Conservation (phyloP, 148 eudicot species). For the Rhododendron griersonianum region DNA sequence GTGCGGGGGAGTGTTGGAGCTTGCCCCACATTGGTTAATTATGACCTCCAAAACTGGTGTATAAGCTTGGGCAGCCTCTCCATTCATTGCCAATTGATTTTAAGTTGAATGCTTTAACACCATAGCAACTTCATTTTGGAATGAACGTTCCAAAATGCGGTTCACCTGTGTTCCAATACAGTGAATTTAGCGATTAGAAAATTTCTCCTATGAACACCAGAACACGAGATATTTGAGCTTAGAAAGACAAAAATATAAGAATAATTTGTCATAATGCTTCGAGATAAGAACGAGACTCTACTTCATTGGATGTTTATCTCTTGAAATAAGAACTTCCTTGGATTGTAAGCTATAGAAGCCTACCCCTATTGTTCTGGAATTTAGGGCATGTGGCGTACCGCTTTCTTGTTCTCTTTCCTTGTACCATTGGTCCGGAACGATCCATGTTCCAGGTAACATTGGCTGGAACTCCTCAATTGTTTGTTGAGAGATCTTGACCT, state of each 20-base stretch:
- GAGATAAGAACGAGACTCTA: not conserved
- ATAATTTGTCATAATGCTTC: not conserved
- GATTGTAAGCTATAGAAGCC: not conserved
- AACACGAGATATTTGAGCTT: not conserved
- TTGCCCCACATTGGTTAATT: not conserved
- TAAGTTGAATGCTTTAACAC: not conserved
- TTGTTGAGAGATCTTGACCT: not conserved
- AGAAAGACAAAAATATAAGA: not conserved
- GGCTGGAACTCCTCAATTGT: not conserved
- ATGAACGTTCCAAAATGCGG: not conserved
- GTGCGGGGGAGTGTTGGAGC: not conserved
- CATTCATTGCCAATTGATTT: not conserved
- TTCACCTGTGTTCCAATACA: not conserved
- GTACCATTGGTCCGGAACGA: not conserved
- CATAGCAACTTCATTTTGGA: not conserved
- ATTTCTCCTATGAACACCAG: not conserved
- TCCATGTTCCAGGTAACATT: not conserved
- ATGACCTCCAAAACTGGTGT: not conserved
- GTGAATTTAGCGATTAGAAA: not conserved
- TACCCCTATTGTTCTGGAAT: not conserved
- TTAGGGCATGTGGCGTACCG: not conserved
- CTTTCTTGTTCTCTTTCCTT: not conserved
- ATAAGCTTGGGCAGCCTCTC: not conserved
- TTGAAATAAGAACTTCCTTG: not conserved
- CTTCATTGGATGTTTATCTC: not conserved